Base-by-base conservation (phyloP, 2,329 filamentous ascomycete genomes). In the Fusarium subglutinans region DNA sequence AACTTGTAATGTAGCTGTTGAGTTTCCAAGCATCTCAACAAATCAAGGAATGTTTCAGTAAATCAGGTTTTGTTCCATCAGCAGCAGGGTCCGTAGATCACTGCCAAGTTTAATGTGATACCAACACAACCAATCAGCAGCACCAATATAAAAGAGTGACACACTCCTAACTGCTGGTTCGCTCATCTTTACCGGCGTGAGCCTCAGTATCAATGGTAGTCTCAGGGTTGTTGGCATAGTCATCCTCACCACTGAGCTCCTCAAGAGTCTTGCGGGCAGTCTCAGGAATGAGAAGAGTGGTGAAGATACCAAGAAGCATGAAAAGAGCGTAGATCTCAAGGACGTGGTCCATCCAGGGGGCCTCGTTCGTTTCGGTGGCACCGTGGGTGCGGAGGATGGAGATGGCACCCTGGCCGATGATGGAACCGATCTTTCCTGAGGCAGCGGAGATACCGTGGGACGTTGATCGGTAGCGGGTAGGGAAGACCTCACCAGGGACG, bases 301-400 rank as follows among this genome's bases (percentile, higher is more conserved):
- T 93, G 79, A 92, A 87, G 82, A 89, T 85, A 64, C 93, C 93
- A 66, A 90, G 85, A 40, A 94, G 86, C 93, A 94, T 95, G 86
- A 95, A 94, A 35, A 93, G 86, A 11, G 92, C 91, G 79, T 87
- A 89, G 76, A 94, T 94, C 86, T 94, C 86, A 79, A 95, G 89
- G 45, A 94, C 92, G 81, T 94, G 92, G 83, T 94, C 87, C 81
- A 95, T 87, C 93, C 92, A 95, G 4, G 92, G 92, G 22, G 80
- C 78, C 1, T 78, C 73, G 70, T 84, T 83, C 5, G 60, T 73
- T 13, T 74, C 64, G 40, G 83, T 83, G 22, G 83, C 85, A n/a
- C 85, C 84, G 20, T 80, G 80, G 17, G 85, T 86, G 55, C 87
- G 84, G 22, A 90, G 85, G 18, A 85, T 87, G 6, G 87, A 86